Evolutionary conservation across 2,329 filamentous ascomycete species (phyloP).

Genomic region (Zymoseptoria pseudotritici): DNA sequence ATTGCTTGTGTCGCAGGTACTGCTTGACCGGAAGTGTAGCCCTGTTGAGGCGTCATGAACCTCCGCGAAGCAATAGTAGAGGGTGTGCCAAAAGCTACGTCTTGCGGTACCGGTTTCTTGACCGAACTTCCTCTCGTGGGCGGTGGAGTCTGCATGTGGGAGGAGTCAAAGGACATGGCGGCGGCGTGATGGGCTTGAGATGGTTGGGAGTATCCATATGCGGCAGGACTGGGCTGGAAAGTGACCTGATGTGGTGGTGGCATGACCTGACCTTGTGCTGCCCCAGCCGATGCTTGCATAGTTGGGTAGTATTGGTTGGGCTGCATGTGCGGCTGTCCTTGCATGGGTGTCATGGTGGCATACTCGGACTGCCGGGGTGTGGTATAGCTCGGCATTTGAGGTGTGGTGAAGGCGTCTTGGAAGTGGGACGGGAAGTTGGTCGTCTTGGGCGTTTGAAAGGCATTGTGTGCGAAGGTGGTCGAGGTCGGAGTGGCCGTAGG

Average conservation of each 20-base stretch:
- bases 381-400: slow-evolving; percentile 36
- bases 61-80: slow-evolving; percentile 28
- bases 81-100: slow-evolving; percentile 37
- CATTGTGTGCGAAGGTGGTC: slow-evolving; percentile 30
- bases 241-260: slow-evolving; percentile 10
- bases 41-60: slow-evolving; percentile 23
- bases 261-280: slow-evolving; percentile 8
- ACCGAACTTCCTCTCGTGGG: slow-evolving; percentile 50
- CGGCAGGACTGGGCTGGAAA: slow-evolving; percentile 4
- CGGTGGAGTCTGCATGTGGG: slow-evolving; percentile 54
- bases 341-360: slow-evolving; percentile 22
- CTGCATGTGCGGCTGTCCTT: slow-evolving; percentile 18
- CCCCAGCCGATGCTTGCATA: slow-evolving; percentile 14
- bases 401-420: slow-evolving; percentile 44
- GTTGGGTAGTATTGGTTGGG: slow-evolving; percentile 22
- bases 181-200: slow-evolving; percentile 8
- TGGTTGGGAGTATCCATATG: slow-evolving; percentile 8
- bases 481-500: slow-evolving; percentile 43
- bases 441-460: slow-evolving; percentile 40
- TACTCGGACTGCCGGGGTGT: slow-evolving; percentile 26
- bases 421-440: slow-evolving; percentile 39
- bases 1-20: slow-evolving; percentile 24
- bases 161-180: slow-evolving; percentile 25
- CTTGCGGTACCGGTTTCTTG: slow-evolving; percentile 36
- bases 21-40: slow-evolving; percentile 4